Percentiles rank a stretch among this genome's conserved stretches.
phyloP scores from a whole-genome alignment of 1,284 basidiomycete genomes.

The Ustilago lituana region DNA sequence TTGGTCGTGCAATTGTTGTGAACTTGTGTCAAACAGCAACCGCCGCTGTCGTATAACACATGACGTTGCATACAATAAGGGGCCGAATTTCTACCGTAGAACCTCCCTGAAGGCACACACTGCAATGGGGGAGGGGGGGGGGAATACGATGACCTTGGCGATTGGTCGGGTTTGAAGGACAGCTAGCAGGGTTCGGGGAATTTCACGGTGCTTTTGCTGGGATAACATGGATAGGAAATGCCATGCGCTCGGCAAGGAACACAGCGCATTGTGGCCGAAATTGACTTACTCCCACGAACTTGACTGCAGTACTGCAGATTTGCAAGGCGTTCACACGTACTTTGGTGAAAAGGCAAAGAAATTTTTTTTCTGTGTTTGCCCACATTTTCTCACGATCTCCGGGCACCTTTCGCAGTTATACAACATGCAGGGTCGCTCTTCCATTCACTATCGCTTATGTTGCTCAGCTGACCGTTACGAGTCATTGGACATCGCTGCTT shows the following conservation, averaged over 20 bases:
- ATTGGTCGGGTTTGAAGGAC: too few species aligned
- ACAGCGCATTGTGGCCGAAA: too few species aligned
- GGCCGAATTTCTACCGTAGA: too few species aligned
- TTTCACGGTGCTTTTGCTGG: constrained; percentile 1
- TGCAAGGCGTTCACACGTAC: too few species aligned
- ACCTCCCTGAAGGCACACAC: too few species aligned
- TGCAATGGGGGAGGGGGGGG: too few species aligned
- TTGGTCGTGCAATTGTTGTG: too few species aligned
- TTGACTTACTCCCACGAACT: too few species aligned
- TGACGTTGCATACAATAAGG: too few species aligned
- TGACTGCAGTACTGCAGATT: too few species aligned
- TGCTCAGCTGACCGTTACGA: background rate
- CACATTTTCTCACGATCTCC: background rate
- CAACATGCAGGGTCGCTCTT: constrained; percentile 2
- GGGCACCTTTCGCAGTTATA: background rate
- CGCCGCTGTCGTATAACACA: constrained; percentile 1
- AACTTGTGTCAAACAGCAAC: too few species aligned
- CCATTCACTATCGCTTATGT: background rate
- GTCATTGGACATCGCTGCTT: background rate
- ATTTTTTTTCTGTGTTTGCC: background rate
- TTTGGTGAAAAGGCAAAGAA: background rate
- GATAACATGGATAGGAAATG: background rate
- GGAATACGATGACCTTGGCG: too few species aligned
- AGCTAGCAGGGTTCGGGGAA: background rate
- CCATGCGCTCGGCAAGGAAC: constrained; percentile 5